Base-by-base conservation (phyloP, 202 grass and related monocot genomes). In the Setaria viridis region DNA sequence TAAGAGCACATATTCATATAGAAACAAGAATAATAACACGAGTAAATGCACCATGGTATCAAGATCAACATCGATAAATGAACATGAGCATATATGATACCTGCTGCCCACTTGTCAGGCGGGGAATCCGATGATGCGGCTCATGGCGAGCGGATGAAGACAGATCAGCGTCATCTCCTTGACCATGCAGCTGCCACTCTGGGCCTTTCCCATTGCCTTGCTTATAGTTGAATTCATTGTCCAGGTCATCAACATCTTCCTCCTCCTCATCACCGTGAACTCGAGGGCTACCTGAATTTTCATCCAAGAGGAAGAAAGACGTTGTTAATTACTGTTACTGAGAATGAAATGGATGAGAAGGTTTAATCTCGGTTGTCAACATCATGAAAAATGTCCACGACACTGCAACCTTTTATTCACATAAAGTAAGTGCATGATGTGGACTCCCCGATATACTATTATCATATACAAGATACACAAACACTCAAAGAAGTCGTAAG, bases 241-340 rank as follows among this genome's bases (percentile, higher is more conserved):
- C 96, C 48, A 96, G 72, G 78, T 99, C 96, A 85, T 99, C 96
- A 67, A 96, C 87, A 78, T 94, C 96, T 84, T 99, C 96, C 83
- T 99, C 96, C 30, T 99, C 96, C 5, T 99, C 96, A 78, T 99
- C 96, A 77, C 96, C 96, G 15, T 91, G 93, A 81, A 99, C 97
- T 86, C 97, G 89, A 74, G 94, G 97, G 84, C 97, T 94, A 80
- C 97, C 97, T 99, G 74, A 48, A 91, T 78, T 84, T 84, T 82
- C 4, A 11, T 74, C 50, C 54, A 76, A 60, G 9, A 67, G 32
- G 11, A 72, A 81, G 72, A 67, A 37, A 78, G n/a, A 51, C 49
- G 16, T 77, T 4, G 34, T 91, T 69, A 82, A 11, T 72, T 50
- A 81, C 14, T 39, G 25, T 25, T 33, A n/a, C 15, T 50, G n/a